Evolutionary conservation across 257 asterid species (phyloP).

Genomic region (Solanum lignicaule): DNA sequence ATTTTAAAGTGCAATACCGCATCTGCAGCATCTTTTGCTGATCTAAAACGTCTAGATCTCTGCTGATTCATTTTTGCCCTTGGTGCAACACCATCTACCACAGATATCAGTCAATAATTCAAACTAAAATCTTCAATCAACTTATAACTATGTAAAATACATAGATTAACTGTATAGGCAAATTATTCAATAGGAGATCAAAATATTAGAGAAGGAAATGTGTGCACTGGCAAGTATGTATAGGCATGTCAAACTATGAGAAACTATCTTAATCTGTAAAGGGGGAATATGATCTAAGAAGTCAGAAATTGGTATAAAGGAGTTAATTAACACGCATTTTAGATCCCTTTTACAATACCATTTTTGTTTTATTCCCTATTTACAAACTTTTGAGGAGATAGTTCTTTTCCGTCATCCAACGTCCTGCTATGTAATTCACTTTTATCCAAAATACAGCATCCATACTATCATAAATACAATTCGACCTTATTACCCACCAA

Average conservation of each 20-base stretch:
- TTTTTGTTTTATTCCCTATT: not conserved
- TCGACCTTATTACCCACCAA: constrained; percentile 24
- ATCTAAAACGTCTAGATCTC: constrained; percentile 37
- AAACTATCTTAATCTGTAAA: not conserved
- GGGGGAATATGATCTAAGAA: not conserved
- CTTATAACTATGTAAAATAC: not conserved
- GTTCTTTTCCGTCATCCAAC: not conserved
- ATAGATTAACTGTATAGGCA: not conserved
- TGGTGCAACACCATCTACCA: constrained; percentile 71
- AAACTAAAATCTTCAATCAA: not conserved
- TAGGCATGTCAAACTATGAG: not conserved
- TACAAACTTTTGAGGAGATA: not conserved
- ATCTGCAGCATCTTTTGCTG: constrained; percentile 27
- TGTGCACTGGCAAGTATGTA: not conserved
- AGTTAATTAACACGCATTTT: not conserved
- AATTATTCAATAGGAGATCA: not conserved
- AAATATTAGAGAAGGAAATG: not conserved
- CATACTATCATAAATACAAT: not conserved
- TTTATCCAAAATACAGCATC: not conserved
- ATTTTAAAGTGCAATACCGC: constrained; percentile 12
- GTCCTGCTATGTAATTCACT: not conserved
- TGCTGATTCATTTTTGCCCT: constrained; percentile 67
- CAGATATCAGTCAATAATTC: not conserved
- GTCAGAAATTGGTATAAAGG: not conserved
- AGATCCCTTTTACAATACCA: not conserved